Conservation (phyloP, 352 stramenopile species). For the Phytophthora sansomeana region DNA sequence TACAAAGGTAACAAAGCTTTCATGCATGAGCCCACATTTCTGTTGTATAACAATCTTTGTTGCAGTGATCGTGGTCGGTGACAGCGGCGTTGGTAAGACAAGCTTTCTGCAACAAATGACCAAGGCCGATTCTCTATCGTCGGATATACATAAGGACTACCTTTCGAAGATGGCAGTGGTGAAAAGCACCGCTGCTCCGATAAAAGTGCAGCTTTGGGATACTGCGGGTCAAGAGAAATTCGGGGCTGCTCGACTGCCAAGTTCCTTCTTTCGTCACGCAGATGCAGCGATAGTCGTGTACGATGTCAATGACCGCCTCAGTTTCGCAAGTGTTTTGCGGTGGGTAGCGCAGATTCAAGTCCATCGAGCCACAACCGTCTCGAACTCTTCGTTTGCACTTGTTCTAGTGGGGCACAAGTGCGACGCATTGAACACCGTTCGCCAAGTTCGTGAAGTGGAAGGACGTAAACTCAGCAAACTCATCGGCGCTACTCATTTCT, state of each 20-base stretch:
- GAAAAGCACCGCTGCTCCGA: constrained; percentile 23
- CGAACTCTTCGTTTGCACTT: constrained; percentile 36
- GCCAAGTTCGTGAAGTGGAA: constrained; percentile 35
- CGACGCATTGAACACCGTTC: constrained; percentile 9
- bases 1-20: constrained; percentile 51
- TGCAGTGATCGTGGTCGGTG: constrained; percentile 56
- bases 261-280: constrained; percentile 54
- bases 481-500: constrained; percentile 33
- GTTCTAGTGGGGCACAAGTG: constrained; percentile 46
- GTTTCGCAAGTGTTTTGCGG: constrained; percentile 38
- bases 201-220: constrained; percentile 69
- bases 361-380: constrained; percentile 1
- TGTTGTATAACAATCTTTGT: not conserved
- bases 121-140: not conserved
- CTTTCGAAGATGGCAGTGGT: constrained; percentile 43
- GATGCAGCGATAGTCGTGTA: constrained; percentile 56
- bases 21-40: not conserved
- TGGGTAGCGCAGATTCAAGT: constrained; percentile 45
- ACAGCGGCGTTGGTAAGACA: constrained; percentile 54
- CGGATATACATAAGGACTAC: constrained; percentile 31
- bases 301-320: constrained; percentile 44
- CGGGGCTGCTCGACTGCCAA: constrained; percentile 38
- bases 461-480: constrained; percentile 25
- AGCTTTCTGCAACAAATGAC: constrained; percentile 43
- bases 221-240: constrained; percentile 60